Base-by-base conservation (phyloP, 305 asterid genomes). In the Fraxinus angustifolia region DNA sequence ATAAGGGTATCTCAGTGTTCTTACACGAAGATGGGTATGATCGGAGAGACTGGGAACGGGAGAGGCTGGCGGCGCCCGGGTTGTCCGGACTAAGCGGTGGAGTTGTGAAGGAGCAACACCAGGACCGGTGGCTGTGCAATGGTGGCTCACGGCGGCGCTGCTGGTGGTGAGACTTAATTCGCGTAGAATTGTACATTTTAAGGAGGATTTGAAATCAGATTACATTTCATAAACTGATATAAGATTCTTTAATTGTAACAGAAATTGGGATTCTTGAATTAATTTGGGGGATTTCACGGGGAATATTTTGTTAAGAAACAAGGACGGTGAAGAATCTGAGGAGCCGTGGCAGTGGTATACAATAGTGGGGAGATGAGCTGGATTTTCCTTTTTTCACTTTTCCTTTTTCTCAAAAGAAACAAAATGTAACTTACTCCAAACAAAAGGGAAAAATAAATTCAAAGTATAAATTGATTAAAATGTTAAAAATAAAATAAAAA, bases 81-180 rank as follows among this genome's bases (percentile, higher is more conserved):
- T 85, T 90, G 0, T 94, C 98, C 7, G 98, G 97, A 87, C 96
- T 88, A 45, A 87, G 91, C 6, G 99, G 96, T 16, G 95, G 91
- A 0, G 84, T 86, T 65, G 93, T 80, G 87, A 93, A 93, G 23
- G 98, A 90, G 87, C 98, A 95, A 83, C 98, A 93, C 99, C 99
- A 95, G 79, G 90, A 88, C 3, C 91, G 93, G 79, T 95, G 97
- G 45, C 91, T 93, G 80, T 77, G 91, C 53, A 68, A 82, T 78
- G 83, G 88, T 78, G 80, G 89, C 5, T 84, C 88, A 12, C 86
- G 91, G 83, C 88, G 88, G 87, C 85, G 87, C 78, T 68, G 87
- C 73, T 58, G 77, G 71, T 23, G 67, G 67, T 6, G 84, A 70
- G 82, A 45, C 78, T 86, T 85, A 71, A 60, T 78, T 30, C 33